Conservation (phyloP, 1,284 basidiomycete genomes). For the Microbotryum intermedium region DNA sequence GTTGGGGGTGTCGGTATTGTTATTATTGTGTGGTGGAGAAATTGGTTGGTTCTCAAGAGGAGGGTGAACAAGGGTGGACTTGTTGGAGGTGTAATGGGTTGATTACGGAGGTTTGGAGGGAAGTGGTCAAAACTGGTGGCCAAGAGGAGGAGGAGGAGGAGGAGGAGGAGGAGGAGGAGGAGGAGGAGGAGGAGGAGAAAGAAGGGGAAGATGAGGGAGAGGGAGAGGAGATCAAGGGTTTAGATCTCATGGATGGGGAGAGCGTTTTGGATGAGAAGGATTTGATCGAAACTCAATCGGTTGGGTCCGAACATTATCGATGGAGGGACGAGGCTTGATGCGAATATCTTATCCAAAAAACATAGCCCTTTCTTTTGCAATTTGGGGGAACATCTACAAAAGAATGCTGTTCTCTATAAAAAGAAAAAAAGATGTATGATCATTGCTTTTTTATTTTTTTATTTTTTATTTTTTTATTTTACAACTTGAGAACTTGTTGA, state of each 20-base stretch:
- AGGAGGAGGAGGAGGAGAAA: background rate
- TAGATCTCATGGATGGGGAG: background rate
- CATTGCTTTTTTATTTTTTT: too few relatives aligned
- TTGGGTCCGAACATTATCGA: background rate
- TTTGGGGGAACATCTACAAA: background rate
- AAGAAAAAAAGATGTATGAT: too few relatives aligned
- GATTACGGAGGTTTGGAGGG: slow-evolving; percentile 13
- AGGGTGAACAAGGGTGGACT: slow-evolving; percentile 23
- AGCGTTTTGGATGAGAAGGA: background rate
- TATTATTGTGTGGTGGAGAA: slow-evolving; percentile 33
- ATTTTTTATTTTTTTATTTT: background rate
- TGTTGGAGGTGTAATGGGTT: slow-evolving; percentile 29
- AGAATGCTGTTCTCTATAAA: too few relatives aligned
- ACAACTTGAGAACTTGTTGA: slow-evolving; percentile 63
- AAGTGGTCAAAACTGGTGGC: background rate
- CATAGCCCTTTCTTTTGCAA: background rate
- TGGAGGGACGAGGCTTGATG: background rate
- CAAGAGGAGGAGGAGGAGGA: background rate
- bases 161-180: background rate
- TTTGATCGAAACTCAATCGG: background rate
- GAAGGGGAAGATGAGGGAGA: background rate
- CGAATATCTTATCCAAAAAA: background rate
- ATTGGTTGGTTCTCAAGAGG: slow-evolving; percentile 22
- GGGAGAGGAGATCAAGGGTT: background rate
- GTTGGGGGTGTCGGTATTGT: slow-evolving; percentile 29